Base-by-base conservation (phyloP, 2,329 filamentous ascomycete species). In the Aspergillus bombycis region DNA sequence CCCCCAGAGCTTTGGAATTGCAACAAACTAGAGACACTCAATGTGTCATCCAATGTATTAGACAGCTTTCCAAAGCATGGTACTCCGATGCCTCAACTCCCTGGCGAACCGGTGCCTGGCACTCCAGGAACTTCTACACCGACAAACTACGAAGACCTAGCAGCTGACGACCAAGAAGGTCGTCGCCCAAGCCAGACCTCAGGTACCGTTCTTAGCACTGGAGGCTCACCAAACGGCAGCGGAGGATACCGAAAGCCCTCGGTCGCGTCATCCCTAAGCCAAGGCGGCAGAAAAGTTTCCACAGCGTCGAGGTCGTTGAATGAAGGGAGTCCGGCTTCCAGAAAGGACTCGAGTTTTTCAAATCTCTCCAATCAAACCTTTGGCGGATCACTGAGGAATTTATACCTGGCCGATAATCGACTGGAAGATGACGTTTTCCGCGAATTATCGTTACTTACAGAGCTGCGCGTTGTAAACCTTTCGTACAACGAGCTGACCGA, bases 1-100 rank as follows among this genome's bases (percentile, higher is more conserved):
- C 95, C 95, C 2, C 88, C 92, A 74, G 95, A 99, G 74, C 85
- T 99, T n/a, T 99, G 95, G 95, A 94, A 92, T 84, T 94, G 94
- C 58, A 90, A 90, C 70, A 93, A 91, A 74, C 80, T 99, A 60
- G 94, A 98, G 77, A 94, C 91, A 0, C 85, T 99, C 63, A 99
- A 99, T 71, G 89, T 96, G 14, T 98, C 94, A 0, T 97, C 95
- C 12, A 99, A 99, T 70, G 90, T 98, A 8, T 84, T 99, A 23
- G 91, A 94, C 57, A 88, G 87, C 46, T 98, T 99, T 74, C 95
- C 95, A 1, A 97, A 96, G 74, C 92, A 92, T 26, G 83, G 83
- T 53, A 79, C 77, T 34, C 86, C 89, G 1, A 90, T 90, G 10
- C 88, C 92, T 55, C 82, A 88, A 54, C 86, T 89, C 21, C 88